phyloP scores from a whole-genome alignment of 352 stramenopile species.

The Blastocystis sp. region DNA sequence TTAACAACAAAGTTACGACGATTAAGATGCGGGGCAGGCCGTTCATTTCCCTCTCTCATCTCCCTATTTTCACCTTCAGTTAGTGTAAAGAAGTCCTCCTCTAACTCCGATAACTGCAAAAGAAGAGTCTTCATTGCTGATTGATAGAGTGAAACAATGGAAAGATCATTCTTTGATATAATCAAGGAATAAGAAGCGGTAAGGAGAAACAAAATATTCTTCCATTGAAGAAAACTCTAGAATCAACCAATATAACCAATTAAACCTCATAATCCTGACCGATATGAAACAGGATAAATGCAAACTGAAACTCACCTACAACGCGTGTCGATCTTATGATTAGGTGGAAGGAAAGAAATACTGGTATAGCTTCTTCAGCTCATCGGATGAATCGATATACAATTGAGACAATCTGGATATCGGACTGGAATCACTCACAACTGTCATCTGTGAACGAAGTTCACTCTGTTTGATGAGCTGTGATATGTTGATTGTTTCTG shows the following conservation, averaged over 20 bases:
- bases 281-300: conserved; percentile 53
- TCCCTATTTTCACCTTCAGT: neutral
- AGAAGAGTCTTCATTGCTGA: conserved; percentile 21
- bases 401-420: neutral
- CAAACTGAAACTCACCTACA: conserved; percentile 26
- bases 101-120: conserved; percentile 19
- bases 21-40: neutral
- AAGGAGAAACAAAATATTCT: conserved; percentile 52
- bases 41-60: neutral
- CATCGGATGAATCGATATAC: conserved; percentile 18
- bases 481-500: conserved; percentile 20
- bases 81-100: conserved; percentile 46
- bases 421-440: neutral
- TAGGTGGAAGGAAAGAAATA: neutral
- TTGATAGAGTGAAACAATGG: neutral
- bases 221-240: conserved; percentile 59
- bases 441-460: neutral
- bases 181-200: neutral
- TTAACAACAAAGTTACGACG: conserved; percentile 23
- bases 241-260: neutral
- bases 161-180: conserved; percentile 4
- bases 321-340: neutral
- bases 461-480: neutral
- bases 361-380: neutral
- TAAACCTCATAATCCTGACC: conserved; percentile 24